Conservation (phyloP, 2,329 filamentous ascomycete genomes). For the Aspergillus tanneri region DNA sequence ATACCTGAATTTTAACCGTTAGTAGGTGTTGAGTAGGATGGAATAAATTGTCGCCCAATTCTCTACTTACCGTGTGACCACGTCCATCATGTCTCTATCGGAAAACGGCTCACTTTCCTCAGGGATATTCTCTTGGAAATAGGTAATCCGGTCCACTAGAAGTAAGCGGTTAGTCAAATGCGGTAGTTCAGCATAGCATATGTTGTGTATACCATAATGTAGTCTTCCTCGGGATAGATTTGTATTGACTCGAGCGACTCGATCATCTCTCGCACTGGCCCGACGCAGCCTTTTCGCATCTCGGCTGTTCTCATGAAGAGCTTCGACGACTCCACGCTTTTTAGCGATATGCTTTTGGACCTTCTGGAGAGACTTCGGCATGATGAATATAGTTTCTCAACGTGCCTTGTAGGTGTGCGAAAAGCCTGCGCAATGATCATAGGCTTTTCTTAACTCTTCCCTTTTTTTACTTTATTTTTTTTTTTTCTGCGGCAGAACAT, state of each 20-base stretch:
- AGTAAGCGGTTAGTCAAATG: neutral
- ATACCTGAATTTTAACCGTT: constrained; percentile 27
- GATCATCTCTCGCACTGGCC: constrained; percentile 78
- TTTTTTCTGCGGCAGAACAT: constrained; percentile 34
- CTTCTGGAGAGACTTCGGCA: constrained; percentile 77
- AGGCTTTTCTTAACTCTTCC: no score
- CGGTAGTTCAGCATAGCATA: constrained; percentile 24
- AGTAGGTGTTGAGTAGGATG: neutral
- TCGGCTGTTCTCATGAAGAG: constrained; percentile 83
- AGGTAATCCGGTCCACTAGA: constrained; percentile 65
- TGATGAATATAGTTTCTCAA: constrained; percentile 48
- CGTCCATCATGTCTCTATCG: constrained; percentile 42
- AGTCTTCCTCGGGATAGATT: constrained; percentile 71
- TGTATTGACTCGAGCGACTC: constrained; percentile 70
- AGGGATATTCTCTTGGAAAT: constrained; percentile 66
- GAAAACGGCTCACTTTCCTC: constrained; percentile 34
- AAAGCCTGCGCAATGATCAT: neutral
- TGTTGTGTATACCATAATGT: constrained; percentile 58
- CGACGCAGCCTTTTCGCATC: constrained; percentile 79
- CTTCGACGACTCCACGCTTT: constrained; percentile 73
- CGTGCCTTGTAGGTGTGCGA: no score
- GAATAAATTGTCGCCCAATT: neutral
- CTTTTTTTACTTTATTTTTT: constrained; percentile 1
- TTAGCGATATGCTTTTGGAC: constrained; percentile 86
- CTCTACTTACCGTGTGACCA: constrained; percentile 59